A percentile compares a stretch with the other conserved stretches of the same genome.
These are phyloP conservation scores for Microascus cirrosus DNA, from an alignment of 2,329 filamentous ascomycete species.

Conservation along the genomic window DNA sequence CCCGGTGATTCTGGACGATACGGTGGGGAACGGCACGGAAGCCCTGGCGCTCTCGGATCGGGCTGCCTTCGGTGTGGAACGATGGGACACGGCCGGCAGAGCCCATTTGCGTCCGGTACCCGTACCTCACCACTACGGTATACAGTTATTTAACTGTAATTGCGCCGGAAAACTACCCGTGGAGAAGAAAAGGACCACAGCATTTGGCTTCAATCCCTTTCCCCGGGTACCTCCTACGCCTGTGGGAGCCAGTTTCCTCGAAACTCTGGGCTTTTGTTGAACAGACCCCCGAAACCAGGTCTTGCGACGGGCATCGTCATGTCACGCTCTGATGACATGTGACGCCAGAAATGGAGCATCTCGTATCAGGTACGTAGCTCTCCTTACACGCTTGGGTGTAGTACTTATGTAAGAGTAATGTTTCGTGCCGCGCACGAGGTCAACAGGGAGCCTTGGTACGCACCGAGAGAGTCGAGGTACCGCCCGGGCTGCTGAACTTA, in stretches of 20 bases:
- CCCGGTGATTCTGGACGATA: not conserved
- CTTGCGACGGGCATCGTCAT: not conserved
- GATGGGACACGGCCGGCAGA: not conserved
- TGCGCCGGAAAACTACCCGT: not conserved
- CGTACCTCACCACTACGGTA: not conserved
- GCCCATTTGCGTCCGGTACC: not conserved
- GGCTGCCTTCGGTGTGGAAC: not conserved
- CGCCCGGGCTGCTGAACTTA: not conserved
- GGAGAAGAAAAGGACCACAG: not conserved
- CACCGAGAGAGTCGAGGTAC: not conserved
- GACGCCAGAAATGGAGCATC: not conserved
- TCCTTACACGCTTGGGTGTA: not conserved
- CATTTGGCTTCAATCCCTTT: not conserved
- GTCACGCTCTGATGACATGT: conserved; percentile 5
- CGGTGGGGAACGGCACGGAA: not conserved
- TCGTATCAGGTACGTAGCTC: not conserved
- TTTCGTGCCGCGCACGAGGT: no score
- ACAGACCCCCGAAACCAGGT: not conserved
- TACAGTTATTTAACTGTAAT: not conserved
- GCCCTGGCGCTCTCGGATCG: not conserved
- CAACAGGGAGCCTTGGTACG: not conserved
- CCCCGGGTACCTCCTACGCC: not conserved
- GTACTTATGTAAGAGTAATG: not conserved
- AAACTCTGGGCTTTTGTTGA: not conserved
- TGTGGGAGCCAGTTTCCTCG: not conserved